These are phyloP conservation scores for Leccinum variabile DNA, from an alignment of 1,284 basidiomycete genomes.

Conservation along the genomic window DNA sequence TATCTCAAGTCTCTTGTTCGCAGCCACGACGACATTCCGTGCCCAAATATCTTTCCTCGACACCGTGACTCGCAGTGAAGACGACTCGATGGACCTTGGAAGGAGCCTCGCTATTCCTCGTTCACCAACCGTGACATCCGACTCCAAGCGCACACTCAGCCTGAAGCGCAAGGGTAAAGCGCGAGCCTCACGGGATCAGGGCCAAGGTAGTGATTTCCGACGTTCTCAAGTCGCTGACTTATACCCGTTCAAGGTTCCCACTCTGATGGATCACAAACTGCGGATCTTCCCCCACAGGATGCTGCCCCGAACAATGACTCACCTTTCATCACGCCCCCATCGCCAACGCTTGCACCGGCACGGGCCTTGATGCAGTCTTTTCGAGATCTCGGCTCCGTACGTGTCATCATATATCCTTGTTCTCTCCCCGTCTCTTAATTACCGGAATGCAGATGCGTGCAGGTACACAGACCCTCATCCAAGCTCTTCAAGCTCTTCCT, in stretches of 20 bases:
- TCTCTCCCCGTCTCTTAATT: slow-evolving; percentile 10
- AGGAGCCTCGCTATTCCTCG: slow-evolving; percentile 49
- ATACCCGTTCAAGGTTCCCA: slow-evolving; percentile 23
- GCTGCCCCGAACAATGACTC: slow-evolving; percentile 55
- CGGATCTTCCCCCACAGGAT: slow-evolving; percentile 14
- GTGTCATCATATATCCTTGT: slow-evolving; percentile 23
- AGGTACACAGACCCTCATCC: slow-evolving; percentile 82
- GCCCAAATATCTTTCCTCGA: slow-evolving; percentile 41
- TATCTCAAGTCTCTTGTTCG: slow-evolving; percentile 23
- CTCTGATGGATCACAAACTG: slow-evolving; percentile 14
- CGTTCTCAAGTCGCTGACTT: slow-evolving; percentile 4
- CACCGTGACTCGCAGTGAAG: slow-evolving; percentile 41
- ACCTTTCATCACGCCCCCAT: slow-evolving; percentile 74
- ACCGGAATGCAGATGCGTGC: slow-evolving; percentile 62
- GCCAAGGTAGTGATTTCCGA: slow-evolving; percentile 26
- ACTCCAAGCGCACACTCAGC: slow-evolving; percentile 55
- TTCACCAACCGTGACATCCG: slow-evolving; percentile 33
- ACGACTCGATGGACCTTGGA: slow-evolving; percentile 58
- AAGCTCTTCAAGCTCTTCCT: slow-evolving; percentile 79
- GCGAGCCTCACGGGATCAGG: slow-evolving; percentile 33
- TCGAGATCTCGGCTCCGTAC: slow-evolving; percentile 65
- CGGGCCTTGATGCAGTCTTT: slow-evolving; percentile 53
- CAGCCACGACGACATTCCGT: slow-evolving; percentile 27
- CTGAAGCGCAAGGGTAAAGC: slow-evolving; percentile 52
- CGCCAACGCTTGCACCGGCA: slow-evolving; percentile 49